Evolutionary conservation across 2,329 filamentous ascomycete genomes (phyloP), one percentile per base, ranked within the genome.

Genomic region (Hypomyces perniciosus): DNA sequence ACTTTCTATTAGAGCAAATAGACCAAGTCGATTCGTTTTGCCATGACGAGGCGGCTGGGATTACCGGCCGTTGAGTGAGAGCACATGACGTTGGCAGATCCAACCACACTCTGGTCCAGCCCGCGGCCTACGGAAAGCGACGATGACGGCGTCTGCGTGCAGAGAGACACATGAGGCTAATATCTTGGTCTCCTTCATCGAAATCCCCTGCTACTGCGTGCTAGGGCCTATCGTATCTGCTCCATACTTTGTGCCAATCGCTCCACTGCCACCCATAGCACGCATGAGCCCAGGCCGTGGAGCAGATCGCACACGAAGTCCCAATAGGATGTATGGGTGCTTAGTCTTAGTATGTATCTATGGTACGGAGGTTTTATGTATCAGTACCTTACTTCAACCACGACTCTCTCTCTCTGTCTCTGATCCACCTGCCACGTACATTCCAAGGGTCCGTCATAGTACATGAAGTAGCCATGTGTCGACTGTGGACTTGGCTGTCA

Each of bases 401-500:
- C n/a, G 35, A 20, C 20, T n/a, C 12, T 38, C 20, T 38, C 35
- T 12, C 35, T n/a, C 20, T 29, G 30, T 35, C 31, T 20, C 31
- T 52, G 44, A 38, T 53, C 47, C 51, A 50, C 51, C 28, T 35
- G 47, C 51, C 47, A 53, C 37, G 47, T 46, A 53, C 39, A 46
- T 46, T 49, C 42, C 31, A 44, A 45, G 33, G 40, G 27, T 13
- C 13, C 10, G n/a, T 35, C 31, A n/a, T 41, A 52, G 44, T 30
- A 34, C 3, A 27, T 10, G 35, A 20, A 49, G 42, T 26, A 37
- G 39, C 49, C 44, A 47, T 51, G 44, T 51, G 44, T 51, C 31
- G 20, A 26, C 37, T 26, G 20, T 13, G 37, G 47, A 42, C 31
- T 50, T 50, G 51, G 31, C 44, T 29, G n/a, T 10, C 29, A 20